Base-by-base conservation (phyloP, 2,329 filamentous ascomycete species). In the Exserohilum rostratum region DNA sequence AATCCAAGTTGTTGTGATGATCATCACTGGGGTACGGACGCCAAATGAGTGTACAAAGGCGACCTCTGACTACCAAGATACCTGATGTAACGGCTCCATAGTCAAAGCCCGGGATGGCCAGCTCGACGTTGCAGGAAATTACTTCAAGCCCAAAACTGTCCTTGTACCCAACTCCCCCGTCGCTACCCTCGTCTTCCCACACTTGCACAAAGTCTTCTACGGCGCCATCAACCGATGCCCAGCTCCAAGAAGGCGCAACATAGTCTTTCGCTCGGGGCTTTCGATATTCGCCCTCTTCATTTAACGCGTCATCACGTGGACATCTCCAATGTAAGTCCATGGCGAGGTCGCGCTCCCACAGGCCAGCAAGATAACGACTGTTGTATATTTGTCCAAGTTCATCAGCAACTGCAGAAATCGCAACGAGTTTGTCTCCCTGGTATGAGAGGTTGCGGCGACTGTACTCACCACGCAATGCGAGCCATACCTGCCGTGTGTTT, bases 181-280 rank as follows among this genome's bases (percentile, higher is more conserved):
- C 15, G 6, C 9, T 15, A 3, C 22, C 44, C 15, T 48, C 53
- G 6, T 50, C 50, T 42, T 53, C 54, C 29, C 31, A 27, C 0
- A 47, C 22, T 13, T 43, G 35, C 5, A 44, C 20, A 29, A 51
- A 57, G 33, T 57, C 49, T 13, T 53, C 43, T 1, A 57, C 39
- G 6, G 31, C 34, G 10, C 43, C 34, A 2, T 45, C 31, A 7
- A 53, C 47, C 11, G 49, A 53, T n/a, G 54, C 54, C 54, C 54
- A 57, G 25, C 49, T 53, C 54, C 54, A 57, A 12, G 49, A 49
- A 3, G 54, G 54, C 12, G 54, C 54, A 15, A 57, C 45, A 22
- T 53, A 57, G 5, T 17, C 38, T 18, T 17, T 20, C 5, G 49
- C 39, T 45, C 54, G 45, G 11, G 50, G 37, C 30, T 27, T 52